A percentile compares a stretch with the other conserved stretches of the same genome.
Conservation (phyloP, 257 asterid genomes). For the Solanum ossicruentum region DNA sequence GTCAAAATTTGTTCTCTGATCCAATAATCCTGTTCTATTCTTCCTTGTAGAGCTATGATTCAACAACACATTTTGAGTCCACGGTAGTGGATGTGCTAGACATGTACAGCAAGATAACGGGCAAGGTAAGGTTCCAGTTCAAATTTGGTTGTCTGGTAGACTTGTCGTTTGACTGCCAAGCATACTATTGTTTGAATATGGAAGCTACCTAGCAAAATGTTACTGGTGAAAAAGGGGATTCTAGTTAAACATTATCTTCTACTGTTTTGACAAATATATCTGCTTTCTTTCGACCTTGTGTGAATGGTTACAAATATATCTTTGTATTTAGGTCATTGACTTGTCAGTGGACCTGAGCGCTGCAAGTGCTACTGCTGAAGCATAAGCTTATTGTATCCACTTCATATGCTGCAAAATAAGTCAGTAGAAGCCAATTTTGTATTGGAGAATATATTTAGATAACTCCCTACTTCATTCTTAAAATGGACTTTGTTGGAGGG, state of each 20-base stretch:
- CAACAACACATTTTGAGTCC: conserved; percentile 81
- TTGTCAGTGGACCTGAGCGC: conserved; percentile 89
- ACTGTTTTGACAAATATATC: neutral
- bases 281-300: neutral
- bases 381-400: conserved; percentile 21
- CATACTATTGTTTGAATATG: neutral
- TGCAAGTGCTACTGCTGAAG: conserved; percentile 71
- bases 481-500: neutral
- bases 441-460: neutral
- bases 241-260: neutral
- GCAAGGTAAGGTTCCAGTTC: conserved; percentile 38
- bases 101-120: conserved; percentile 75
- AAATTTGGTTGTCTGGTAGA: neutral
- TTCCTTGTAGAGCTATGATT: conserved; percentile 67
- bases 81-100: conserved; percentile 67
- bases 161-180: neutral
- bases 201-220: neutral
- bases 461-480: neutral
- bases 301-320: neutral
- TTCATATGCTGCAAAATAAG: neutral
- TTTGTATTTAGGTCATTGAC: conserved; percentile 50
- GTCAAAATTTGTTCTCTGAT: neutral
- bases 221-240: neutral
- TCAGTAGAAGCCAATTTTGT: neutral
- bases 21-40: neutral